Percentiles rank a stretch among this genome's conserved stretches.
These are phyloP conservation scores for Chrysosporium keratinophilum DNA, from an alignment of 2,329 filamentous ascomycete genomes.

Conservation along the genomic window DNA sequence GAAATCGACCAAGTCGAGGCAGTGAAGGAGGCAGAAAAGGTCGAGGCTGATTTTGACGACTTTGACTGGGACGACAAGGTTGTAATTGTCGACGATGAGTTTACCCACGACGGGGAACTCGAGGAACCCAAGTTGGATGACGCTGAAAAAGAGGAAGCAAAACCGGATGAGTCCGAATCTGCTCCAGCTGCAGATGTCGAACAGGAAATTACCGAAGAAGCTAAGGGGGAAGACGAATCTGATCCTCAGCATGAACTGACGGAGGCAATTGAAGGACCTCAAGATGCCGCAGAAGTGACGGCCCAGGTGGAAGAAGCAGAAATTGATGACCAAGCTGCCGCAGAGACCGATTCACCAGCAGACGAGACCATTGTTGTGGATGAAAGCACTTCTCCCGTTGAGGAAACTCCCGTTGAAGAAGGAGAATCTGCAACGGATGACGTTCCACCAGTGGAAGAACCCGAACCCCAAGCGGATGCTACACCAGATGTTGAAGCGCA, in stretches of 20 bases:
- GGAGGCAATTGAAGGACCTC: not conserved
- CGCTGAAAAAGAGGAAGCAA: not conserved
- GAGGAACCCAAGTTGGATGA: not conserved
- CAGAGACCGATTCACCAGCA: constrained; percentile 5
- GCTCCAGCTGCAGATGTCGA: not conserved
- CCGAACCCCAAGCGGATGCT: not conserved
- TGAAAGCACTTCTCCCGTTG: not conserved
- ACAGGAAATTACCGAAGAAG: not conserved
- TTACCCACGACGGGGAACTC: not conserved
- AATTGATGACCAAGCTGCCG: constrained; percentile 19
- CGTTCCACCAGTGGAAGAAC: not conserved
- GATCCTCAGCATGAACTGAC: not conserved
- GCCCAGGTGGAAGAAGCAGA: not conserved
- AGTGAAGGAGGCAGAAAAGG: constrained; percentile 15
- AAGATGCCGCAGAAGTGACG: not conserved
- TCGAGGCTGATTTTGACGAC: constrained; percentile 2
- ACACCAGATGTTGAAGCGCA: not conserved
- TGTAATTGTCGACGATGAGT: not conserved
- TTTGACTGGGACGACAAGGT: constrained; percentile 1
- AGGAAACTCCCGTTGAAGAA: constrained; percentile 8
- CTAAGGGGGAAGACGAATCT: not conserved
- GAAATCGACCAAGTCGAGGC: constrained; percentile 16
- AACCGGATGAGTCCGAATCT: not conserved
- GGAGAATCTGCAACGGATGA: constrained; percentile 1
- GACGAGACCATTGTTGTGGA: not conserved